Conservation (phyloP, 768 basidiomycete genomes). For the Lactarius hatsudake region DNA sequence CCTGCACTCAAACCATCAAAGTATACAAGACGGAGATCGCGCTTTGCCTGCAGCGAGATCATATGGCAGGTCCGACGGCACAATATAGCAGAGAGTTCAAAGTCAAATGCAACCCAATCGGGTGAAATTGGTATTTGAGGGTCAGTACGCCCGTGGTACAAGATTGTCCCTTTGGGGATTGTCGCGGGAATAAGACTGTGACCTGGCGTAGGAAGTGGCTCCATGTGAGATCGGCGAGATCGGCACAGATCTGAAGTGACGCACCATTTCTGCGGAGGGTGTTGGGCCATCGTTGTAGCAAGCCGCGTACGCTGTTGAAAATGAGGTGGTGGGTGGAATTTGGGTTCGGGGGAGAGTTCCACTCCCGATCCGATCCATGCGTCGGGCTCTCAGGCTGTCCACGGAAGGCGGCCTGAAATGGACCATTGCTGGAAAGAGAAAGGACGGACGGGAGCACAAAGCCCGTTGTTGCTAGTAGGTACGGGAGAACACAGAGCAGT, state of each 20-base stretch:
- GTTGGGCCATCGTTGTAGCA: constrained; percentile 42
- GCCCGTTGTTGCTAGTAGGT: background rate
- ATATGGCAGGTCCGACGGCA: constrained; percentile 7
- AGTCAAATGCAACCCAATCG: constrained; percentile 27
- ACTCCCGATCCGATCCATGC: background rate
- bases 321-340: constrained; percentile 36
- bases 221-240: background rate
- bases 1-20: constrained; percentile 25
- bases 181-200: constrained; percentile 23
- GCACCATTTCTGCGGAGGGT: constrained; percentile 30
- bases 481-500: background rate
- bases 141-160: constrained; percentile 24
- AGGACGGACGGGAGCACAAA: background rate
- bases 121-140: constrained; percentile 8
- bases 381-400: background rate
- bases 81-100: constrained; percentile 22
- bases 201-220: background rate
- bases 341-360: constrained; percentile 29
- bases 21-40: constrained; percentile 23
- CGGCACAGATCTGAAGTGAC: background rate
- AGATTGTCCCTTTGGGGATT: constrained; percentile 22
- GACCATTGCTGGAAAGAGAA: constrained; percentile 29
- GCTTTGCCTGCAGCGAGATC: constrained; percentile 15
- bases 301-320: constrained; percentile 36
- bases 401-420: constrained; percentile 25